Evolutionary conservation across 2,329 filamentous ascomycete genomes (phyloP).

Genomic region (Colletotrichum phormii): DNA sequence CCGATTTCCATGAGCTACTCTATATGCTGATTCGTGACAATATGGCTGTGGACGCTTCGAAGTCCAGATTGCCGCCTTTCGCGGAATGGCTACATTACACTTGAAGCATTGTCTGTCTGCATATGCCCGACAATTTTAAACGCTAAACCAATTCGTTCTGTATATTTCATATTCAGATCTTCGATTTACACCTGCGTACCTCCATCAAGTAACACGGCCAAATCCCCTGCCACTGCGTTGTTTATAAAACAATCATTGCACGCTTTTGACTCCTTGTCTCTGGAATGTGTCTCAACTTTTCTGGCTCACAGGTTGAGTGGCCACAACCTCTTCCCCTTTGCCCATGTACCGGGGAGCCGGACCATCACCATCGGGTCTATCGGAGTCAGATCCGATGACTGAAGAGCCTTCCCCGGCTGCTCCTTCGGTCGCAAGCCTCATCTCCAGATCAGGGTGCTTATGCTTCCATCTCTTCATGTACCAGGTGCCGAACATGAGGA

Average conservation of each 20-base stretch:
- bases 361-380: constrained; percentile 6
- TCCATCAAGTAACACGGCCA: too few relatives aligned
- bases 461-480: constrained; percentile 44
- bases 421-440: constrained; percentile 28
- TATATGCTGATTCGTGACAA: too few relatives aligned
- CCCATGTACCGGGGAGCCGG: background rate
- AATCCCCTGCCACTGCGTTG: background rate
- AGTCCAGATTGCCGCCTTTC: too few relatives aligned
- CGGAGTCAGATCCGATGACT: constrained; percentile 19
- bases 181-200: too few relatives aligned
- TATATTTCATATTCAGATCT: too few relatives aligned
- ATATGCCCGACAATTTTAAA: too few relatives aligned
- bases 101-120: too few relatives aligned
- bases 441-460: constrained; percentile 39
- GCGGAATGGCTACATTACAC: too few relatives aligned
- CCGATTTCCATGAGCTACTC: too few relatives aligned
- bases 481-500: constrained; percentile 43
- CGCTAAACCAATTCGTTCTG: too few relatives aligned
- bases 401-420: background rate
- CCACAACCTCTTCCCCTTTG: constrained; percentile 4
- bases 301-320: background rate
- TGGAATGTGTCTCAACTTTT: background rate
- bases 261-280: background rate
- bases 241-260: background rate
- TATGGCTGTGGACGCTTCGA: too few relatives aligned